A percentile compares a stretch with the other conserved stretches of the same genome.
Evolutionary conservation across 306 rosid genomes (phyloP).

Genomic region (Prinsepia uniflora): DNA sequence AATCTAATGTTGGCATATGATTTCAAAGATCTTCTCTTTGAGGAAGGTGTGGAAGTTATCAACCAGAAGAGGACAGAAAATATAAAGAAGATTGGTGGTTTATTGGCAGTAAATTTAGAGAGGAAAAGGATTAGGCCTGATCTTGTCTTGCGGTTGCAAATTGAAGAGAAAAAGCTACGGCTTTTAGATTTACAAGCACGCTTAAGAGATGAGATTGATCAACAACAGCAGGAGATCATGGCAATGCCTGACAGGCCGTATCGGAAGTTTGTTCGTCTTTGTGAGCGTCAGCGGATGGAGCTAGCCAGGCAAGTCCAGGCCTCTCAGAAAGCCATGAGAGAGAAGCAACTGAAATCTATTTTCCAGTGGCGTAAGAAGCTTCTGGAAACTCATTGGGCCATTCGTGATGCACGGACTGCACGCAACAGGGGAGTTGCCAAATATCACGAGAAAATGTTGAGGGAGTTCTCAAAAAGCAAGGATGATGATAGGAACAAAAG

Average conservation of each 20-base stretch:
- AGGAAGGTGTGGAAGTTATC: conserved; percentile 82
- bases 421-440: conserved; percentile 98
- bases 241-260: conserved; percentile 98
- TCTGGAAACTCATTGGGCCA: conserved; percentile 93
- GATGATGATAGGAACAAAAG: conserved; percentile 90
- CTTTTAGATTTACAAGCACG: conserved; percentile 87
- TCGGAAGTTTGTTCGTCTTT: conserved; percentile 83
- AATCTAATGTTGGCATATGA: conserved; percentile 79
- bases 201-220: conserved; percentile 91
- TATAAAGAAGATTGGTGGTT: conserved; percentile 82
- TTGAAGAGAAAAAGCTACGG: conserved; percentile 90
- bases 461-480: conserved; percentile 89
- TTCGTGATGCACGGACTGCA: conserved; percentile 95
- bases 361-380: conserved; percentile 97
- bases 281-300: conserved; percentile 96
- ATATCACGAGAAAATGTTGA: conserved; percentile 90
- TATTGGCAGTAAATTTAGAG: conserved; percentile 83
- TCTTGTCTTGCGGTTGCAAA: conserved; percentile 85
- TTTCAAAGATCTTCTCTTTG: conserved; percentile 84
- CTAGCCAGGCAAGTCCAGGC: conserved; percentile 89
- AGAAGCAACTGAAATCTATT: conserved; percentile 87
- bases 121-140: conserved; percentile 95
- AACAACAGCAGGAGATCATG: conserved; percentile 97
- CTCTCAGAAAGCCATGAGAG: conserved; percentile 79
- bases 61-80: conserved; percentile 67